These are phyloP conservation scores for Xylaria flabelliformis DNA, from an alignment of 495 filamentous ascomycete genomes.

Conservation along the genomic window DNA sequence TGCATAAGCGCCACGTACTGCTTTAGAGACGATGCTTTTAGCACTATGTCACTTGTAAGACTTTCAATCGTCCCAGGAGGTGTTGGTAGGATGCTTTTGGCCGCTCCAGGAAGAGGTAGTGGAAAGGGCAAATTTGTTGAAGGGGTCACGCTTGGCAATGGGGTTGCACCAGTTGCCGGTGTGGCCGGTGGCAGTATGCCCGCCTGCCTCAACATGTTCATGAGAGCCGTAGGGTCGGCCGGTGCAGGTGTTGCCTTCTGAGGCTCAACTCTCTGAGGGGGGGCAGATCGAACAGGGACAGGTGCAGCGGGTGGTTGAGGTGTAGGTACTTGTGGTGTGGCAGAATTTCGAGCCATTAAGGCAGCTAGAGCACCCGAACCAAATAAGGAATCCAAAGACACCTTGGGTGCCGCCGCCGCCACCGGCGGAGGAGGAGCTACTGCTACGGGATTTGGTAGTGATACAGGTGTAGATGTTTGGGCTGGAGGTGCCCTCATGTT, in stretches of 20 bases:
- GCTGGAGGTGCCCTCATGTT: constrained; percentile 52
- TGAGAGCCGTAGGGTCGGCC: constrained; percentile 50
- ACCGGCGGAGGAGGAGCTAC: constrained; percentile 44
- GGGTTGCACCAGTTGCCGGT: constrained; percentile 35
- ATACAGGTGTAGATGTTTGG: constrained; percentile 42
- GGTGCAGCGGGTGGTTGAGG: constrained; percentile 42
- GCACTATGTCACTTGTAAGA: constrained; percentile 65
- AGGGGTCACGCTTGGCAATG: constrained; percentile 51
- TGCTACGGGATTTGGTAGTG: constrained; percentile 41
- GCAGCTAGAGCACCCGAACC: constrained; percentile 60
- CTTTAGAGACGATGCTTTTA: constrained; percentile 77
- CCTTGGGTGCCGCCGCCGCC: constrained; percentile 39
- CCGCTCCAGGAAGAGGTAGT: constrained; percentile 35
- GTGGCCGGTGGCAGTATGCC: constrained; percentile 50
- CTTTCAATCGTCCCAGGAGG: constrained; percentile 38
- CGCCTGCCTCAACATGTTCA: constrained; percentile 56
- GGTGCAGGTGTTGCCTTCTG: constrained; percentile 41
- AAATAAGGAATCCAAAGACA: constrained; percentile 59
- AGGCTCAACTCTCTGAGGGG: constrained; percentile 45
- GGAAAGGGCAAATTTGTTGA: constrained; percentile 43
- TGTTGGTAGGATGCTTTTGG: constrained; percentile 14
- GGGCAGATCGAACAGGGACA: constrained; percentile 47
- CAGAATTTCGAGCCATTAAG: constrained; percentile 53
- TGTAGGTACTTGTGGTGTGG: constrained; percentile 43
- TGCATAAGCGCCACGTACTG: constrained; percentile 61